Conservation (phyloP, 768 basidiomycete species). For the Tephrocybe rancida region DNA sequence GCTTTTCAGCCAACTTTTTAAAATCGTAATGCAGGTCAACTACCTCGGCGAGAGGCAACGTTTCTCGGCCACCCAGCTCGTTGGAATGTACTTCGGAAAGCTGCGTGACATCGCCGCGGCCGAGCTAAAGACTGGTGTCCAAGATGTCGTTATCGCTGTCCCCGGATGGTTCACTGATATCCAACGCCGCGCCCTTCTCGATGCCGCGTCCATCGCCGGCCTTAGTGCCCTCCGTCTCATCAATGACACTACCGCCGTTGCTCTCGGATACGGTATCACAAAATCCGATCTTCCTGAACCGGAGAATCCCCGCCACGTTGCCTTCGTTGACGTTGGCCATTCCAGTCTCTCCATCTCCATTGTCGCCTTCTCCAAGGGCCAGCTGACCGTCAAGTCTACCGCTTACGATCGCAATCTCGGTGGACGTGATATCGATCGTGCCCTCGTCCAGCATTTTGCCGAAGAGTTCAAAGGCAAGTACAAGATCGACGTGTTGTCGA, state of each 20-base stretch:
- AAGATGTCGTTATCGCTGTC: conserved; percentile 93
- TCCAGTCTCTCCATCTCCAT: conserved; percentile 85
- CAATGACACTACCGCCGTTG: conserved; percentile 95
- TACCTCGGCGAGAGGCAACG: conserved; percentile 80
- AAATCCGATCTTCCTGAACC: conserved; percentile 92
- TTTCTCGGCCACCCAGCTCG: conserved; percentile 90
- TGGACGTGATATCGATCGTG: conserved; percentile 95
- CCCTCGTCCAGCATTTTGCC: conserved; percentile 87
- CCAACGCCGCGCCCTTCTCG: conserved; percentile 88
- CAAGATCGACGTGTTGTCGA: conserved; percentile 93
- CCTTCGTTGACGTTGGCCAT: conserved; percentile 96
- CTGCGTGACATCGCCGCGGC: conserved; percentile 82
- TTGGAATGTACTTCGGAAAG: conserved; percentile 90
- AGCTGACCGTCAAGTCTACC: conserved; percentile 82
- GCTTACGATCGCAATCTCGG: conserved; percentile 95
- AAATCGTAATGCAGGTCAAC: conserved; percentile 60
- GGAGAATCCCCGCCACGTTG: conserved; percentile 82
- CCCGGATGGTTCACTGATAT: conserved; percentile 97
- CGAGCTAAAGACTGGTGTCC: conserved; percentile 86
- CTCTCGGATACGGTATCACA: conserved; percentile 98
- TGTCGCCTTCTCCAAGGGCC: conserved; percentile 93
- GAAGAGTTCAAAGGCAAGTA: conserved; percentile 95
- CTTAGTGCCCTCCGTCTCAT: conserved; percentile 93
- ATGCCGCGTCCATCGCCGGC: conserved; percentile 87
- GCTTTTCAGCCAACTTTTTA: neutral